phyloP scores from a whole-genome alignment of 352 stramenopile species.

The Achlya hypogyna region DNA sequence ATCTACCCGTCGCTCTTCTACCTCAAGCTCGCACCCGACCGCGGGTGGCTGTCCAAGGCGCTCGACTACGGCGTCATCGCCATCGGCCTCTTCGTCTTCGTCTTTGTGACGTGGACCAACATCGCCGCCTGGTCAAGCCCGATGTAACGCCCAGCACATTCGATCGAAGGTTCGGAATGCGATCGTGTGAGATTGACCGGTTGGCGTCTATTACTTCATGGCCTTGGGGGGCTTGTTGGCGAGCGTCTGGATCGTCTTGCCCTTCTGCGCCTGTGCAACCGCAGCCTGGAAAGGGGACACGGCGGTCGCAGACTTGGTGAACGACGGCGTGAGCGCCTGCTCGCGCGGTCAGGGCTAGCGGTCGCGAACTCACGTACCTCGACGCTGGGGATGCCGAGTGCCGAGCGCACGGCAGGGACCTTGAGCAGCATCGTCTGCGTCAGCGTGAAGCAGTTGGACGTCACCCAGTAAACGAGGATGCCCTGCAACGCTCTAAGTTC shows the following conservation, averaged over 20 bases:
- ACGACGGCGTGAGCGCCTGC: slow-evolving; percentile 25
- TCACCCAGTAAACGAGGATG: slow-evolving; percentile 83
- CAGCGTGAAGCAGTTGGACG: slow-evolving; percentile 72
- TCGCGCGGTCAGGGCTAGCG: slow-evolving; percentile 20
- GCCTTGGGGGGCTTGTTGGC: background rate
- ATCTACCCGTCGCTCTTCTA: slow-evolving; percentile 75
- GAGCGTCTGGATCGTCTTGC: slow-evolving; percentile 7
- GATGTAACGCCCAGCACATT: too few species aligned
- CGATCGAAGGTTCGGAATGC: too few species aligned
- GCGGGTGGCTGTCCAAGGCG: slow-evolving; percentile 38
- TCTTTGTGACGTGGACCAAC: slow-evolving; percentile 76
- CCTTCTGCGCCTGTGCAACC: slow-evolving; percentile 25
- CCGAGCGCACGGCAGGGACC: slow-evolving; percentile 41
- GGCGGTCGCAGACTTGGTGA: slow-evolving; percentile 17
- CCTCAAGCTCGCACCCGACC: slow-evolving; percentile 51
- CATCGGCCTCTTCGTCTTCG: slow-evolving; percentile 63
- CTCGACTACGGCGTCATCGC: slow-evolving; percentile 47
- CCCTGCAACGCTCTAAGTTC: slow-evolving; percentile 30
- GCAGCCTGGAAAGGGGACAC: slow-evolving; percentile 67
- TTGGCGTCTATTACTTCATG: background rate
- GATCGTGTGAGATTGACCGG: too few species aligned
- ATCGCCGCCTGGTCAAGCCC: slow-evolving; percentile 24
- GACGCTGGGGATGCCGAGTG: slow-evolving; percentile 37
- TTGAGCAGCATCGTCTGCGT: slow-evolving; percentile 50
- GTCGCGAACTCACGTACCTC: background rate